Base-by-base conservation (phyloP, 2,329 filamentous ascomycete species). In the Penicillium rolfsii region DNA sequence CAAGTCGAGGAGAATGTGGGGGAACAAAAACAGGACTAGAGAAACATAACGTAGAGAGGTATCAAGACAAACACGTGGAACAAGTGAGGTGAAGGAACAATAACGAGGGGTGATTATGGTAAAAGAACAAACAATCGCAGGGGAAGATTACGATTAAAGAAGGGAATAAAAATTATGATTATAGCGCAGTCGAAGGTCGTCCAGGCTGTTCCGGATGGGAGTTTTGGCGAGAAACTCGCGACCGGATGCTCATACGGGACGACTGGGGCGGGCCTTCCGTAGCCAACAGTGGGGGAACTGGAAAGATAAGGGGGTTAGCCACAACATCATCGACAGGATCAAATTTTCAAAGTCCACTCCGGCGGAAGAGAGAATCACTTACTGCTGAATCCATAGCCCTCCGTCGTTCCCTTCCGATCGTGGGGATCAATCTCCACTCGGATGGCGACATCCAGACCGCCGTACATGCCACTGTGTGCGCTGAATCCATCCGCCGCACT, bases 401-500 rank as follows among this genome's bases (percentile, higher is more conserved):
- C 74, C 16, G 81, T 80, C 55, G 69, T 70, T 5, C 78, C 81
- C 40, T 76, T 65, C 19, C 58, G 65, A 65, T 80, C 74, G 30
- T 75, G 72, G 14, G 79, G 78, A 63, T 81, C 74, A 53, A 82
- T 80, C 64, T 83, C 81, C 36, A 83, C 79, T 14, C 76, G 74
- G 59, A 82, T 75, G 12, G 77, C 64, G 33, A 83, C 74, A 62
- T 82, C 79, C 60, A 83, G 65, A 2, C 79, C 79, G 36, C 79
- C 79, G 45, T 70, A 66, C 67, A 80, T 71, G 40, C 70, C 67
- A 22, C 77, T 77, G 7, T 69, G 65, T 57, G 63, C 73, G 63
- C 69, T 76, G 50, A 79, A 64, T 1, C 80, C 80, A 66, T 79
- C 77, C 2, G 91, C 90, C 12, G 93, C 91, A 60, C 85, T 87